Evolutionary conservation across 2,329 filamentous ascomycete genomes (phyloP).

Genomic region (Talaromyces sp.): DNA sequence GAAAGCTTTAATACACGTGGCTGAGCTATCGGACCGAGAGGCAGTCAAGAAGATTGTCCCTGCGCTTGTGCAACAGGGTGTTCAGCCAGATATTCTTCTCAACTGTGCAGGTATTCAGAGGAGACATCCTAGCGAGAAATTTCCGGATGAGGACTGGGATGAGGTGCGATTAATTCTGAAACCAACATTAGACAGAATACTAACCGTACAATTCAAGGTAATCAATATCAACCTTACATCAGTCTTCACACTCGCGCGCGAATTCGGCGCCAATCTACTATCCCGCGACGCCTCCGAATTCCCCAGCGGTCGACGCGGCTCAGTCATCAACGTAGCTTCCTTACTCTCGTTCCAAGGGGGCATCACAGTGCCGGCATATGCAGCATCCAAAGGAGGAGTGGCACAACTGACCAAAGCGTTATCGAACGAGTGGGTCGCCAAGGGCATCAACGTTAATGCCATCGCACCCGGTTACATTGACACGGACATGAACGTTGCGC

Average conservation of each 20-base stretch:
- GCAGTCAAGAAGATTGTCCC: constrained; percentile 44
- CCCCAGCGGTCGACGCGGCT: constrained; percentile 30
- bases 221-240: constrained; percentile 83
- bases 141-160: constrained; percentile 75
- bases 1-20: constrained; percentile 45
- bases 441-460: constrained; percentile 80
- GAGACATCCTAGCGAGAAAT: constrained; percentile 70
- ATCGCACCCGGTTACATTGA: constrained; percentile 88
- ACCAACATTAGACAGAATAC: not conserved
- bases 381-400: constrained; percentile 80
- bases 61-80: constrained; percentile 41
- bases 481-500: constrained; percentile 89
- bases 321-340: constrained; percentile 80
- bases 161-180: too few species aligned
- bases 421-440: constrained; percentile 80
- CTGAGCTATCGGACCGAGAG: constrained; percentile 44
- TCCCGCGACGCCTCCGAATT: constrained; percentile 31
- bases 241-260: constrained; percentile 62
- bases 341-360: constrained; percentile 84
- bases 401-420: constrained; percentile 82
- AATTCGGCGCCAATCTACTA: constrained; percentile 38
- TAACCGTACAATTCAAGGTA: constrained; percentile 54
- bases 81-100: constrained; percentile 72
- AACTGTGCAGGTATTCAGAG: constrained; percentile 87
- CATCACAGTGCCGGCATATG: constrained; percentile 83